Evolutionary conservation across 2,329 filamentous ascomycete species (phyloP), one percentile per base, ranked within the genome.

Genomic region (Hypocreales sp.): DNA sequence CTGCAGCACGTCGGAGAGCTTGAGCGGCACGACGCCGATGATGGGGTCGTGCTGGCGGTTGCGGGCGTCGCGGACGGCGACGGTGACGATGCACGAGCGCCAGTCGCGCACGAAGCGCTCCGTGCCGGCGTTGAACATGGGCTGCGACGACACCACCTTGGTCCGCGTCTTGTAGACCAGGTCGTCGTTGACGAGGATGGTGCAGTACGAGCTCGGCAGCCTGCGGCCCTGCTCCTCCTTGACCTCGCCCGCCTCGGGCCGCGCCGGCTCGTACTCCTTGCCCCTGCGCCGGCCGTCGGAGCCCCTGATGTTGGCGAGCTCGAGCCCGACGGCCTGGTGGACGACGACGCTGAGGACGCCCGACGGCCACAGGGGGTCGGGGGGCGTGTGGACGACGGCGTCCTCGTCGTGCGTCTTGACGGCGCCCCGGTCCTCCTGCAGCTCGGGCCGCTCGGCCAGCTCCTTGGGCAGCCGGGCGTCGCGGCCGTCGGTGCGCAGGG

Each of bases 111-210:
- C 60, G 41, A 95, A 95, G 9, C 79, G 72, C 46, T 98, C 90
- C 0, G 86, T 94, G 33, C 87, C 87, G 4, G 90, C 86, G 41
- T 95, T 94, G 65, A 93, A 95, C 37, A 95, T 94, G 2, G 90
- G 90, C 48, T 92, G 86, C 28, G 82, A 92, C 20, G 80, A 92
- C 7, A 92, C 79, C 4, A 86, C 86, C 60, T 98, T 95, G 20
- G 82, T 72, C 44, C 90, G 72, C n/a, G 87, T 95, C 45, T 87
- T 84, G 60, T 94, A 95, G 12, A 84, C 69, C 39, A 93, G 55
- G 41, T 92, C 74, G 43, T 95, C 87, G 39, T 94, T 94, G 50
- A 80, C 64, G 8, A 90, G 56, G 29, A 98, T 86, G 2, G 84
- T 94, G 56, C 86, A 94, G 55, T 98, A 98, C 21, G 82, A 81